These are phyloP conservation scores for Echeveria elegans DNA, from an alignment of 164 flowering plant species.

Conservation along the genomic window DNA sequence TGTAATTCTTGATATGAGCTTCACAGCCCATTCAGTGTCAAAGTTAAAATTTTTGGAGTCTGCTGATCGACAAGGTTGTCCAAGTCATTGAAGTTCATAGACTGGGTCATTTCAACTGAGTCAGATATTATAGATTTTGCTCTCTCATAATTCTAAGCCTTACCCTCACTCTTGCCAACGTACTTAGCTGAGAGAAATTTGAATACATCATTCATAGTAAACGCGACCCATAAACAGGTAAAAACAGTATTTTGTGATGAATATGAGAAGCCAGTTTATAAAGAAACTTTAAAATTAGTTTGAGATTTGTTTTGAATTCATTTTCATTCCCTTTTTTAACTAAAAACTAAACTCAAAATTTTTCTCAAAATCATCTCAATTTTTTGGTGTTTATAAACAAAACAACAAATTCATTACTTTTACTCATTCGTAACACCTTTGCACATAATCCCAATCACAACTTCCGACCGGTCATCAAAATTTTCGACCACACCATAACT, in stretches of 20 bases:
- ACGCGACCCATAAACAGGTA: not conserved
- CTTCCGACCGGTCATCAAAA: too few relatives aligned
- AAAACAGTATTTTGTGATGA: not conserved
- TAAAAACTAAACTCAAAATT: too few relatives aligned
- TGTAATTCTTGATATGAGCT: conserved; percentile 75
- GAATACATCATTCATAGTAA: not conserved
- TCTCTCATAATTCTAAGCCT: conserved; percentile 50
- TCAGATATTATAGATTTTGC: conserved; percentile 68
- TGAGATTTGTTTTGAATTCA: too few relatives aligned
- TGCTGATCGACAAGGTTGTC: conserved; percentile 56
- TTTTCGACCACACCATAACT: too few relatives aligned
- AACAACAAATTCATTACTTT: too few relatives aligned
- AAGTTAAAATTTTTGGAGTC: conserved; percentile 87
- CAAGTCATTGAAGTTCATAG: conserved; percentile 42
- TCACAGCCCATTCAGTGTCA: conserved; percentile 89
- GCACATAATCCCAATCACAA: too few relatives aligned
- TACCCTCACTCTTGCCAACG: conserved; percentile 60
- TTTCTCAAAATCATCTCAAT: too few relatives aligned
- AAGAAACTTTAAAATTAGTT: too few relatives aligned
- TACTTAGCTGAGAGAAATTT: conserved; percentile 36
- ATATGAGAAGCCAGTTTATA: too few relatives aligned
- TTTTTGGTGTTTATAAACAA: too few relatives aligned
- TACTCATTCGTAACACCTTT: too few relatives aligned
- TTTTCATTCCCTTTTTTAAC: too few relatives aligned
- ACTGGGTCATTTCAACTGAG: conserved; percentile 71